Percentiles rank a stretch among this genome's conserved stretches.
These are phyloP conservation scores for Ceriops tagal DNA, from an alignment of 345 rosid genomes.

Conservation along the genomic window DNA sequence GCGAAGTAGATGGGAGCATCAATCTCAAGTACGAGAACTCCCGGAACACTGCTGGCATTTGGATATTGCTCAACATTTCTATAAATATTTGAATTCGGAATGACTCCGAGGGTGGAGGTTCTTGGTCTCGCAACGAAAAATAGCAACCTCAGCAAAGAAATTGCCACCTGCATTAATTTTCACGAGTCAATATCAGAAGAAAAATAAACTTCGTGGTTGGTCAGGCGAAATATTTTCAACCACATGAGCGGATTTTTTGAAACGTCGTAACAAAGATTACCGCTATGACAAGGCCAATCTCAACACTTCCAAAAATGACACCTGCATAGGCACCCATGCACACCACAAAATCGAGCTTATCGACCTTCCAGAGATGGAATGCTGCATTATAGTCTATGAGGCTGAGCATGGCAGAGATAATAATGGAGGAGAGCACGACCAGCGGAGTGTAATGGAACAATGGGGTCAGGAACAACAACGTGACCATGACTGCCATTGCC, in stretches of 20 bases:
- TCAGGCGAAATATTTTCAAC: too few relatives aligned
- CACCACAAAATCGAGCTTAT: constrained; percentile 70
- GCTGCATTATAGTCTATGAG: constrained; percentile 86
- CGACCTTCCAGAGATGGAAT: constrained; percentile 69
- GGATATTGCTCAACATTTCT: constrained; percentile 75
- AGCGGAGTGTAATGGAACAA: constrained; percentile 88
- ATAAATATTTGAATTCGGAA: constrained; percentile 53
- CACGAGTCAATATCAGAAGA: neutral
- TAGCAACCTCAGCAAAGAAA: constrained; percentile 64
- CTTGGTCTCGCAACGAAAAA: constrained; percentile 80
- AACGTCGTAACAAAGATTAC: constrained; percentile 29
- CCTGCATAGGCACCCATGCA: constrained; percentile 70
- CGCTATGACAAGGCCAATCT: constrained; percentile 61
- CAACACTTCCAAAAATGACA: constrained; percentile 74
- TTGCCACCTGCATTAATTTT: constrained; percentile 42
- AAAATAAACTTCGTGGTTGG: too few relatives aligned
- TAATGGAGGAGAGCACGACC: constrained; percentile 82
- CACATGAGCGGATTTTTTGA: neutral
- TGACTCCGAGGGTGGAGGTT: constrained; percentile 58
- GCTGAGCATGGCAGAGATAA: constrained; percentile 82
- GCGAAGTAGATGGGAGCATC: constrained; percentile 88
- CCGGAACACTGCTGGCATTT: constrained; percentile 46
- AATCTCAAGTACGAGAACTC: constrained; percentile 65
- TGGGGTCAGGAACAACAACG: constrained; percentile 80
- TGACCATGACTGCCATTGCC: constrained; percentile 84